Evolutionary conservation across 257 asterid genomes (phyloP).

Genomic region (Nyctanthes arbortristis): DNA sequence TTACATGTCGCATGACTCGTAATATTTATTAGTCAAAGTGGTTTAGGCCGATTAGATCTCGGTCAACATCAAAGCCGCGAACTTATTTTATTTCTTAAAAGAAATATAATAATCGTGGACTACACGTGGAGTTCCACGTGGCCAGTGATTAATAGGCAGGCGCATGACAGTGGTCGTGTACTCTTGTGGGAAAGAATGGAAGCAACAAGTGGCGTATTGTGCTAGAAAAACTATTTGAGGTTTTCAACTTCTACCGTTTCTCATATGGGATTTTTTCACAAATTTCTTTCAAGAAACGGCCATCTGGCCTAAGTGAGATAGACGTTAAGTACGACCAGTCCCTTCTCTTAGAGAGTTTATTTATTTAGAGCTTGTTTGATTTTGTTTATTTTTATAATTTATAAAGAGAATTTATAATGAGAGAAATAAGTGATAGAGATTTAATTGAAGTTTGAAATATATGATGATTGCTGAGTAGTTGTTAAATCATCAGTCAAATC

Average conservation of each 20-base stretch:
- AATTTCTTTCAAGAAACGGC: too few species aligned
- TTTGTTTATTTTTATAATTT: too few species aligned
- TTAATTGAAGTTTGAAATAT: too few species aligned
- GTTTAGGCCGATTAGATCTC: background rate
- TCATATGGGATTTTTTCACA: background rate
- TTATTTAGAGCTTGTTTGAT: too few species aligned
- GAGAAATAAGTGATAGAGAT: too few species aligned
- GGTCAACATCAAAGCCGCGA: background rate
- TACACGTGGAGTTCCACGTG: background rate
- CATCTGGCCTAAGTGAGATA: too few species aligned
- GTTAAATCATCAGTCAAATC: too few species aligned
- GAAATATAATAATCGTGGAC: background rate
- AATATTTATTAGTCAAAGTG: constrained; percentile 1
- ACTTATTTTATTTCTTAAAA: background rate
- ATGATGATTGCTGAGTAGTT: too few species aligned
- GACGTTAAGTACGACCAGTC: too few species aligned
- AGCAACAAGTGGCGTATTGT: background rate
- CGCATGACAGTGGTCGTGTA: background rate
- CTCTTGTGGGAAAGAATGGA: background rate
- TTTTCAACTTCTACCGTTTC: background rate
- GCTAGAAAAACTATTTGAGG: background rate
- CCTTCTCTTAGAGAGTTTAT: too few species aligned
- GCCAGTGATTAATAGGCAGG: background rate
- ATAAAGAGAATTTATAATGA: too few species aligned
- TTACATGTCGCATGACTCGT: background rate